Conservation (phyloP, 2,329 filamentous ascomycete species). For the Pezicula radicicola region DNA sequence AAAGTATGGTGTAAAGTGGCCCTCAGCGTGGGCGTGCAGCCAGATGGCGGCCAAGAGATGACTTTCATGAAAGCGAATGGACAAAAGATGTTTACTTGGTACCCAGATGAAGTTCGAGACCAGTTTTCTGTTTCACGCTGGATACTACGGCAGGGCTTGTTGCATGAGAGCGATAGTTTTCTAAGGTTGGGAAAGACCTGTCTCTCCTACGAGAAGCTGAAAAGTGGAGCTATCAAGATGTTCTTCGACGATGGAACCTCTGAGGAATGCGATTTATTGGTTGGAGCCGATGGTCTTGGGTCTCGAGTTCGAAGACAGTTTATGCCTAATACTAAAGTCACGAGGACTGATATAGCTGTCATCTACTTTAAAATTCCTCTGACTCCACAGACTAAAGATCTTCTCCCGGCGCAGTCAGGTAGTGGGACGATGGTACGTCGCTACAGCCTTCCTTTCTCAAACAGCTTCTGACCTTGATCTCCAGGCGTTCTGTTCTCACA, state of each 20-base stretch:
- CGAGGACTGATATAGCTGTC: conserved; percentile 14
- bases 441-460: neutral
- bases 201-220: conserved; percentile 22
- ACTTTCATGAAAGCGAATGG: conserved; percentile 20
- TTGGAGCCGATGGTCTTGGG: conserved; percentile 53
- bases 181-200: conserved; percentile 29
- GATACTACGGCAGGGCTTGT: conserved; percentile 19
- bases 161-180: conserved; percentile 15
- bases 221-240: conserved; percentile 30
- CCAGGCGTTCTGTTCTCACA: conserved; percentile 19
- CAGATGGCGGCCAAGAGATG: conserved; percentile 19
- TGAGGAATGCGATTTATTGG: conserved; percentile 46
- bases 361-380: conserved; percentile 27
- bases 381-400: conserved; percentile 15
- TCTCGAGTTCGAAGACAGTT: conserved; percentile 42
- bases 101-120: conserved; percentile 18
- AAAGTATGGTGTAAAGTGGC: conserved; percentile 18
- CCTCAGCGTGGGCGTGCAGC: conserved; percentile 17
- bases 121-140: conserved; percentile 23
- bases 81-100: conserved; percentile 19
- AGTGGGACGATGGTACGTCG: conserved; percentile 18
- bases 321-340: conserved; percentile 16
- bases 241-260: conserved; percentile 39
- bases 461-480: neutral
- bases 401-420: conserved; percentile 13